Base-by-base conservation (phyloP, 768 basidiomycete species). In the Lenzites betulinus region DNA sequence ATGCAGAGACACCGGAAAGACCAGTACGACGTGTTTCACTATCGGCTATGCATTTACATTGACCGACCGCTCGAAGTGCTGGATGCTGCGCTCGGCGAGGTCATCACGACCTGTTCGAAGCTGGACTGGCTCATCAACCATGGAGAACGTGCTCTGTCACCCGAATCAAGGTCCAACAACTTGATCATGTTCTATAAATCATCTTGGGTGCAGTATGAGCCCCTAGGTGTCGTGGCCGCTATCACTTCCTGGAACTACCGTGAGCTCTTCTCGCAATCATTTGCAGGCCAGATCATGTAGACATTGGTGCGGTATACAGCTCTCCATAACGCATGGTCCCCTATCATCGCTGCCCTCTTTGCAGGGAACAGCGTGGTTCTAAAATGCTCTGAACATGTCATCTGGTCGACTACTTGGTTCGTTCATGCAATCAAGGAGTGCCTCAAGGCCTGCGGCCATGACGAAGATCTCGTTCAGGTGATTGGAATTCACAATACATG, bases 191-290 rank as follows among this genome's bases (percentile, higher is more conserved):
- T 75, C 43, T 91, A 94, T 77, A 95, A 94, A 75, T 83, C 79
- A 41, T 87, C 89, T 1, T 79, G 87, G 68, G 87, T 95, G 23
- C 74, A 91, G 67, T 96, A 92, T 69, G 93, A 97, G 64, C 96
- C 96, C 20, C 81, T 94, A 22, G 97, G 97, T 25, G 91, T 96
- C 0, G 92, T 97, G 15, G 88, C 91, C 46, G 97, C 87, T 2
- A 89, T 96, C 59, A 94, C 98, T 4, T 95, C 93, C 0, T 98
- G 95, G 93, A 95, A 94, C 67, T 95, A 95, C 71, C 92, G 93
- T 94, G 69, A 50, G 83, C 66, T 11, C 25, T 33, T 73, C 43
- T n/a, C 30, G 11, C 20, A 22, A 15, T 13, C 9, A 4, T 16
- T 26, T 4, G 12, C 13, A 16, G 30, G 72, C 43, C 25, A 26